Evolutionary conservation across 345 rosid genomes (phyloP).

Genomic region (Dipteronia sinensis): DNA sequence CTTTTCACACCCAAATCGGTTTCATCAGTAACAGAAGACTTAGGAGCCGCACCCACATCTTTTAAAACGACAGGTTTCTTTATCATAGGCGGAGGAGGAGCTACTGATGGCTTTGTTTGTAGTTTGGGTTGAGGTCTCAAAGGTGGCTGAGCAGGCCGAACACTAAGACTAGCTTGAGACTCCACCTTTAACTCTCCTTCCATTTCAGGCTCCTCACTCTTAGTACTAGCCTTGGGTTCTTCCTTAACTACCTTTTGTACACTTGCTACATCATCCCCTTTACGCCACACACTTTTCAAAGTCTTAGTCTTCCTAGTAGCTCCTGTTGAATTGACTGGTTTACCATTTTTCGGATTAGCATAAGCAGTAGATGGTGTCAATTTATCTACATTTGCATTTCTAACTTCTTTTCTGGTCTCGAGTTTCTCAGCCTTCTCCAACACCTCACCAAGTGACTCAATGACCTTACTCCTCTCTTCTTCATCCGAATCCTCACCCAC

Average conservation of each 20-base stretch:
- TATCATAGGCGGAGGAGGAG: conserved; percentile 52
- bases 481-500: conserved; percentile 35
- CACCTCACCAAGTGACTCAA: conserved; percentile 85
- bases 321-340: conserved; percentile 31
- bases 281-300: conserved; percentile 94
- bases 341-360: conserved; percentile 35
- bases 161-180: conserved; percentile 40
- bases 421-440: conserved; percentile 87
- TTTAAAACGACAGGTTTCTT: conserved; percentile 72
- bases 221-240: conserved; percentile 45
- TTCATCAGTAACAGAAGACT: conserved; percentile 38
- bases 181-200: conserved; percentile 35
- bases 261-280: conserved; percentile 71
- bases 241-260: conserved; percentile 67
- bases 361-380: conserved; percentile 29
- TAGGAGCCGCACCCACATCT: conserved; percentile 76
- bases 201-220: conserved; percentile 28
- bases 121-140: conserved; percentile 69
- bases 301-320: conserved; percentile 51
- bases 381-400: conserved; percentile 34
- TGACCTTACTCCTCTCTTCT: conserved; percentile 67
- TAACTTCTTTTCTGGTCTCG: conserved; percentile 51
- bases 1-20: conserved; percentile 44
- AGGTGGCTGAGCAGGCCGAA: conserved; percentile 58
- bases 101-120: conserved; percentile 70